Evolutionary conservation across 1,139 yeast species (phyloP).

Genomic region (Lodderomyces parapsilosis): DNA sequence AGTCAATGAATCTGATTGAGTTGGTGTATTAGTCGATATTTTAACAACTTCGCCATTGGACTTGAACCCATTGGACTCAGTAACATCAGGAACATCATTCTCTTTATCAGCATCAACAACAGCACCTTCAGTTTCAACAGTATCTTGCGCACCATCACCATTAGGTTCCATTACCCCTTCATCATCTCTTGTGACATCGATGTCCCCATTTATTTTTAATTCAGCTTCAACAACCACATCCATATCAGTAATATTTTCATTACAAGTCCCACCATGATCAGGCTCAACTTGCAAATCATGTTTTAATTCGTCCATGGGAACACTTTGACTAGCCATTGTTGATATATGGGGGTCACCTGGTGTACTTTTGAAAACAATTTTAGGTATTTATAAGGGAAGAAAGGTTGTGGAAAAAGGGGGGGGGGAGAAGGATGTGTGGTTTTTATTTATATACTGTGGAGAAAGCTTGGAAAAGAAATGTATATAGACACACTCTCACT

Average conservation of each 20-base stretch:
- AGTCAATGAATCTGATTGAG: neutral
- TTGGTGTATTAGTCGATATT: neutral
- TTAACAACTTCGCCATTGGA: neutral
- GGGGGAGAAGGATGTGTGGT: neutral
- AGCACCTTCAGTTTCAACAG: neutral
- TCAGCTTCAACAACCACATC: neutral
- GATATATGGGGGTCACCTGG: neutral
- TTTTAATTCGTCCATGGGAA: neutral
- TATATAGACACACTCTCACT: neutral
- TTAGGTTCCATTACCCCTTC: neutral
- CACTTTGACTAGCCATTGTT: conserved; percentile 1
- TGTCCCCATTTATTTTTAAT: neutral
- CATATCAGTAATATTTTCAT: neutral
- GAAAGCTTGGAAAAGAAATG: neutral
- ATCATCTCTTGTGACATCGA: neutral
- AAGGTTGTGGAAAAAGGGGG: neutral
- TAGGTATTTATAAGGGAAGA: neutral
- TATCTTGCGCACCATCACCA: neutral
- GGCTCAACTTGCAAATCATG: neutral
- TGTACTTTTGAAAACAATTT: too few species aligned
- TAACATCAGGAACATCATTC: neutral
- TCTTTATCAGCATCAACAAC: neutral
- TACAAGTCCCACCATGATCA: neutral
- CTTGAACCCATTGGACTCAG: neutral
- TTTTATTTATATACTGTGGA: neutral